A percentile compares a stretch with the other conserved stretches of the same genome.
Evolutionary conservation across 2,329 filamentous ascomycete species (phyloP).

Genomic region (Ustilaginoidea virens): DNA sequence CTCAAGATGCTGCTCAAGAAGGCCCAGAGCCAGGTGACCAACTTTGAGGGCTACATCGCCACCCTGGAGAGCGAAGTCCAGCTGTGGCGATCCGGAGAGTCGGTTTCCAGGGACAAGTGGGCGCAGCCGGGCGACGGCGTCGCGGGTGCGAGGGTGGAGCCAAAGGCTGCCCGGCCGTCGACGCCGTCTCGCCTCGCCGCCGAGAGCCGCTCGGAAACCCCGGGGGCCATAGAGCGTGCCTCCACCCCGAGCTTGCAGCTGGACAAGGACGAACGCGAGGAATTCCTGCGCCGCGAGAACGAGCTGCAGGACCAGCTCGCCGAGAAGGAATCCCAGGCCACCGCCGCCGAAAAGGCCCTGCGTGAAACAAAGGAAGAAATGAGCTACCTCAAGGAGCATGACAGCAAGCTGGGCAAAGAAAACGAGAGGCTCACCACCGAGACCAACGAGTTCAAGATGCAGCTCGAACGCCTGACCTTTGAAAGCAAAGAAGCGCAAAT

Average conservation of each 20-base stretch:
- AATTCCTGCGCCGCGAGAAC: conserved; percentile 88
- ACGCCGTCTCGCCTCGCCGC: conserved; percentile 33
- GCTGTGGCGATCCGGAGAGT: conserved; percentile 75
- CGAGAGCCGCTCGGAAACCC: conserved; percentile 48
- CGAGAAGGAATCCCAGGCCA: conserved; percentile 75
- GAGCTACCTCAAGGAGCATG: conserved; percentile 68
- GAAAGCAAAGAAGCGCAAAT: conserved; percentile 95
- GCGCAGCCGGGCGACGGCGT: conserved; percentile 44
- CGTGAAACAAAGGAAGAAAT: conserved; percentile 79
- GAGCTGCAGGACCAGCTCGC: conserved; percentile 93
- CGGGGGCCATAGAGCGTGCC: conserved; percentile 59
- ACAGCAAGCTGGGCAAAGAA: conserved; percentile 68
- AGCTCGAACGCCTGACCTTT: conserved; percentile 86
- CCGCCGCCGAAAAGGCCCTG: conserved; percentile 63
- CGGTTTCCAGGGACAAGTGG: conserved; percentile 83
- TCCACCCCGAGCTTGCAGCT: conserved; percentile 76
- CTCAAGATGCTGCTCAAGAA: conserved; percentile 89
- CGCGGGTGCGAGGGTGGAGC: conserved; percentile 23
- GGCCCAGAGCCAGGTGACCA: conserved; percentile 76
- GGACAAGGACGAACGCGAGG: conserved; percentile 93
- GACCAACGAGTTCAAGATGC: conserved; percentile 90
- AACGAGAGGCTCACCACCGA: conserved; percentile 79
- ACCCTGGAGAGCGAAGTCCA: conserved; percentile 74
- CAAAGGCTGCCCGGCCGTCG: conserved; percentile 32
- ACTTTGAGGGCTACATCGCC: conserved; percentile 74